Percentiles rank a stretch among this genome's conserved stretches.
Evolutionary conservation across 805 yeast species (phyloP).

Genomic region (Priceomyces melissophilus): DNA sequence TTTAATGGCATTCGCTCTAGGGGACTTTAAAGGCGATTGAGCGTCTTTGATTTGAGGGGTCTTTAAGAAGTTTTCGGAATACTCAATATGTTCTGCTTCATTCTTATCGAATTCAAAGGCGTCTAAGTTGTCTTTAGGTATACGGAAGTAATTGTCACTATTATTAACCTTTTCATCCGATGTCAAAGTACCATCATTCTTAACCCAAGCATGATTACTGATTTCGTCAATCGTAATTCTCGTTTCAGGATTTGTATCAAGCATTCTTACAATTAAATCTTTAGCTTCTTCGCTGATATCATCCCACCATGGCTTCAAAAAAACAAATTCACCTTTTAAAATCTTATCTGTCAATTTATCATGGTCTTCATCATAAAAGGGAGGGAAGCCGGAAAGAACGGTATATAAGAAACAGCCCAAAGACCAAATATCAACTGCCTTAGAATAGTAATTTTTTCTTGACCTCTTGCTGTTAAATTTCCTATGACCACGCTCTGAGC

Average conservation of each 20-base stretch:
- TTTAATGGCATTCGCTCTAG: constrained; percentile 38
- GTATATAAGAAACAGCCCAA: constrained; percentile 70
- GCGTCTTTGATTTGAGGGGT: neutral
- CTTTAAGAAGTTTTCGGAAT: neutral
- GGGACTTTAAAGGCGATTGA: constrained; percentile 22
- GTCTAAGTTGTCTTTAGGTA: neutral
- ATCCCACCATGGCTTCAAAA: constrained; percentile 86
- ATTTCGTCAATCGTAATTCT: constrained; percentile 69
- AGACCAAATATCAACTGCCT: constrained; percentile 72
- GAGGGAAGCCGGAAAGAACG: constrained; percentile 69
- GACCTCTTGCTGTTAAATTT: constrained; percentile 13
- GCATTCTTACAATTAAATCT: constrained; percentile 58
- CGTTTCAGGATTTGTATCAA: constrained; percentile 65
- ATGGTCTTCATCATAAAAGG: constrained; percentile 70
- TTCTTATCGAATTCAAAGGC: neutral
- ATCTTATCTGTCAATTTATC: constrained; percentile 63
- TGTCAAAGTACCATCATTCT: constrained; percentile 2
- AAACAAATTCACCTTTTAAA: constrained; percentile 67
- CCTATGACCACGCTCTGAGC: constrained; percentile 6
- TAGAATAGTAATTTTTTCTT: constrained; percentile 53
- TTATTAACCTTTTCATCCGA: neutral
- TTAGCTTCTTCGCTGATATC: constrained; percentile 72
- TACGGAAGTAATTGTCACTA: constrained; percentile 4
- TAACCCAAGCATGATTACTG: constrained; percentile 67
- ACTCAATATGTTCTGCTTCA: constrained; percentile 7